Conservation (phyloP, 2,329 filamentous ascomycete genomes). For the Aspergillus sp. region DNA sequence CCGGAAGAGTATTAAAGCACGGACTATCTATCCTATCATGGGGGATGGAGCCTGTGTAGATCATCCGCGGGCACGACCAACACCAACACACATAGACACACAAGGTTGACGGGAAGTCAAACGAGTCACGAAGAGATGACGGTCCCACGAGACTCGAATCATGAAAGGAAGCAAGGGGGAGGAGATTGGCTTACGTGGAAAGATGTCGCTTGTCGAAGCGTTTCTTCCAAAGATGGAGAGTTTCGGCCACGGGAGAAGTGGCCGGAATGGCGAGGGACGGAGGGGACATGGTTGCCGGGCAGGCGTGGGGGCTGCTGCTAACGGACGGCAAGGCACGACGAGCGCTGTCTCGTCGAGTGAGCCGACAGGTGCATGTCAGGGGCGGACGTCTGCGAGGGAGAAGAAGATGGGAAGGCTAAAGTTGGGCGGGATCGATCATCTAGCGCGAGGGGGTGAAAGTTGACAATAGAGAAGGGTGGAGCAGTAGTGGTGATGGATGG, state of each 20-base stretch:
- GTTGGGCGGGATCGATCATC: slow-evolving; percentile 7
- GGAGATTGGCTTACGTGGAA: slow-evolving; percentile 28
- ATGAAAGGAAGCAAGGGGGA: neutral
- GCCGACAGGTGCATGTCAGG: slow-evolving; percentile 27
- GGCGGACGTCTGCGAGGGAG: slow-evolving; percentile 12
- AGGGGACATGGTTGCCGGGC: slow-evolving; percentile 19
- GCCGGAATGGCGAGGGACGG: slow-evolving; percentile 14
- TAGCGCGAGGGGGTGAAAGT: slow-evolving; percentile 2
- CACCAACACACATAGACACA: neutral
- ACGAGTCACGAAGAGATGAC: neutral
- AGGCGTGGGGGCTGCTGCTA: slow-evolving; percentile 15
- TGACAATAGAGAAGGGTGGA: neutral
- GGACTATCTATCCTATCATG: neutral
- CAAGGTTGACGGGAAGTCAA: neutral
- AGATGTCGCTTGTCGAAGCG: slow-evolving; percentile 34
- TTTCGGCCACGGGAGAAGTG: slow-evolving; percentile 13
- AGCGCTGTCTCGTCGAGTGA: slow-evolving; percentile 22
- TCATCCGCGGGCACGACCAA: slow-evolving; percentile 8
- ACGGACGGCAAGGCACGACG: slow-evolving; percentile 20
- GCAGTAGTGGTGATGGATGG: neutral
- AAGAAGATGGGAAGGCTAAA: neutral
- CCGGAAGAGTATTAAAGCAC: slow-evolving; percentile 3
- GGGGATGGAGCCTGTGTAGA: slow-evolving; percentile 13
- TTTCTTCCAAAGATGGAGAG: slow-evolving; percentile 26
- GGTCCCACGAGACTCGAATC: too few species aligned